Conservation (phyloP, 345 rosid species). For the Kandelia obovata region DNA sequence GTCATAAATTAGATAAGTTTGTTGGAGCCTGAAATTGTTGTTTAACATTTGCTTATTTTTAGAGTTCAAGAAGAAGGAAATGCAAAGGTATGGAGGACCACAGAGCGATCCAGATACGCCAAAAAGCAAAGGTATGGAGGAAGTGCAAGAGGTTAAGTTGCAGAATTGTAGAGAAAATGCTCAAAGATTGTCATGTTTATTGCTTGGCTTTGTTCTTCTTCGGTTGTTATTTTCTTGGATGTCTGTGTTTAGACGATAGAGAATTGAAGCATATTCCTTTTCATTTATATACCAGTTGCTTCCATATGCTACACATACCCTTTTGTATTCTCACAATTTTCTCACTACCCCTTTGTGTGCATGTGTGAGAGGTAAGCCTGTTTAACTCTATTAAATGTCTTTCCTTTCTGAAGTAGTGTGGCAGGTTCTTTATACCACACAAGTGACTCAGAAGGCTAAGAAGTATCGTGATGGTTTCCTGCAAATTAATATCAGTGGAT, state of each 20-base stretch:
- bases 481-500: constrained; percentile 26
- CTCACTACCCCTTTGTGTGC: too few relatives aligned
- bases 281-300: too few relatives aligned
- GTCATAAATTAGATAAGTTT: too few relatives aligned
- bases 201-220: not conserved
- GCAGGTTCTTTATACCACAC: constrained; percentile 52
- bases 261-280: not conserved
- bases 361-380: too few relatives aligned
- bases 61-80: constrained; percentile 67
- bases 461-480: constrained; percentile 53
- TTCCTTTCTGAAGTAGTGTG: constrained; percentile 31
- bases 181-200: not conserved
- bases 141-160: constrained; percentile 42
- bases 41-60: constrained; percentile 21
- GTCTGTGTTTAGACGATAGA: not conserved
- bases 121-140: constrained; percentile 46
- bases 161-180: not conserved
- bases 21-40: not conserved
- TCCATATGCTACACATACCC: too few relatives aligned
- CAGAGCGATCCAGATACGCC: constrained; percentile 31
- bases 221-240: not conserved
- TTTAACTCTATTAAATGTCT: not conserved
- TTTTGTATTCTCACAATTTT: too few relatives aligned
- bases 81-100: constrained; percentile 47
- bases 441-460: constrained; percentile 51